Evolutionary conservation across 2,329 filamentous ascomycete genomes (phyloP).

Genomic region (Macrophomina tecta): DNA sequence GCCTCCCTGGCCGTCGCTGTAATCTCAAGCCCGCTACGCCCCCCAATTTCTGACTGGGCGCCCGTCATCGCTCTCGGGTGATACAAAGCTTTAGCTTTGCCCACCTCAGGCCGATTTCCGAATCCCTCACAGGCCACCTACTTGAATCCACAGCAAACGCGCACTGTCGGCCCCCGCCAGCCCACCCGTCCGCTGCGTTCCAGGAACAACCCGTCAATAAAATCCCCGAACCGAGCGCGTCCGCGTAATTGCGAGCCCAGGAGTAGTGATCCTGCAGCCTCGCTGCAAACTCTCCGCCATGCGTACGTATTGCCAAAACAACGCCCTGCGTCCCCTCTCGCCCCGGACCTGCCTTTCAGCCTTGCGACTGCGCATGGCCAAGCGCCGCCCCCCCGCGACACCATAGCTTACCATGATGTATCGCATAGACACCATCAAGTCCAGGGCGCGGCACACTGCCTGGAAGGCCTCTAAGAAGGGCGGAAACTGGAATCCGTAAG

Average conservation of each 20-base stretch:
- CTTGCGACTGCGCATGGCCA: not conserved
- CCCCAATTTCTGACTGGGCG: not conserved
- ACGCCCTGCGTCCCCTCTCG: not conserved
- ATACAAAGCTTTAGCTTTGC: constrained; percentile 11
- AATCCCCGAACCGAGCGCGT: constrained; percentile 16
- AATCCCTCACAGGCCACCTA: constrained; percentile 16
- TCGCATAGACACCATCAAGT: constrained; percentile 42
- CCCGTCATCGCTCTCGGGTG: not conserved
- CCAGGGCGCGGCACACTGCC: constrained; percentile 44
- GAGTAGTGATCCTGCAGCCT: constrained; percentile 11
- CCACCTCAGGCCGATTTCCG: constrained; percentile 9
- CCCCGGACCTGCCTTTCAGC: not conserved
- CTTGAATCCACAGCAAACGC: constrained; percentile 19
- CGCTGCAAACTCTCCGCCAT: constrained; percentile 9
- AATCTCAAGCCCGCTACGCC: constrained; percentile 1
- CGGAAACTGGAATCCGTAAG: constrained; percentile 36
- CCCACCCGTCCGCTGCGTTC: not conserved
- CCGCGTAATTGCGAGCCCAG: constrained; percentile 5
- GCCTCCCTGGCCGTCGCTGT: constrained; percentile 14
- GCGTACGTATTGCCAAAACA: constrained; percentile 9
- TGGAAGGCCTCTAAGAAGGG: constrained; percentile 38
- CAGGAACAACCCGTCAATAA: constrained; percentile 14
- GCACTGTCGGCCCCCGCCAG: constrained; percentile 19
- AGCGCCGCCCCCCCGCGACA: not conserved
- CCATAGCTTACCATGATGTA: constrained; percentile 22